Conservation (phyloP, 257 asterid genomes). For the Parsonsia alboflavescens region DNA sequence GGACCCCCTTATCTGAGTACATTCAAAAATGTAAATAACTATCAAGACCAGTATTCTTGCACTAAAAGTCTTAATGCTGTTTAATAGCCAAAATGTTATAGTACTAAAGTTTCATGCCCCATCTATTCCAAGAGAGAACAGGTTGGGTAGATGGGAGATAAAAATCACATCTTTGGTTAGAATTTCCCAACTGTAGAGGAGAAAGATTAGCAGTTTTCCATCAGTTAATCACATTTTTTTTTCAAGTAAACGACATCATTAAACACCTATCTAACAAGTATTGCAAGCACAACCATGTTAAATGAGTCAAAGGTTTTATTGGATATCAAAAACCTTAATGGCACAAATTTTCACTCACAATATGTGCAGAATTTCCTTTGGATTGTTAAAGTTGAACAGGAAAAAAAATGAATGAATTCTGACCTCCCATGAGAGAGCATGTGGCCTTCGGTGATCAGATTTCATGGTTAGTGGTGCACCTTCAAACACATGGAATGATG, state of each 20-base stretch:
- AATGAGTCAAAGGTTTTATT: neutral
- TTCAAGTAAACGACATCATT: neutral
- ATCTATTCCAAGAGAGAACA: neutral
- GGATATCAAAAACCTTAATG: neutral
- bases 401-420: conserved; percentile 31
- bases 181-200: neutral
- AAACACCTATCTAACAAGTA: conserved; percentile 1
- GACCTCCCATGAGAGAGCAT: conserved; percentile 99
- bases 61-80: neutral
- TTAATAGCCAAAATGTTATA: neutral
- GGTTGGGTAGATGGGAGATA: neutral
- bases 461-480: conserved; percentile 54
- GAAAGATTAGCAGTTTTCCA: neutral
- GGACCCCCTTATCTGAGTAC: neutral
- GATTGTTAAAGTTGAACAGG: conserved; percentile 2
- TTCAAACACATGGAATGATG: conserved; percentile 49
- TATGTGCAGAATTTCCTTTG: neutral
- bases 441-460: conserved; percentile 97
- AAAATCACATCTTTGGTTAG: neutral
- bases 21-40: neutral
- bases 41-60: neutral
- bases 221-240: neutral
- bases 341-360: neutral
- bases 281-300: neutral
- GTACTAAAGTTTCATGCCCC: neutral